These are phyloP conservation scores for Prosopis cineraria DNA, from an alignment of 306 rosid genomes.

Conservation along the genomic window DNA sequence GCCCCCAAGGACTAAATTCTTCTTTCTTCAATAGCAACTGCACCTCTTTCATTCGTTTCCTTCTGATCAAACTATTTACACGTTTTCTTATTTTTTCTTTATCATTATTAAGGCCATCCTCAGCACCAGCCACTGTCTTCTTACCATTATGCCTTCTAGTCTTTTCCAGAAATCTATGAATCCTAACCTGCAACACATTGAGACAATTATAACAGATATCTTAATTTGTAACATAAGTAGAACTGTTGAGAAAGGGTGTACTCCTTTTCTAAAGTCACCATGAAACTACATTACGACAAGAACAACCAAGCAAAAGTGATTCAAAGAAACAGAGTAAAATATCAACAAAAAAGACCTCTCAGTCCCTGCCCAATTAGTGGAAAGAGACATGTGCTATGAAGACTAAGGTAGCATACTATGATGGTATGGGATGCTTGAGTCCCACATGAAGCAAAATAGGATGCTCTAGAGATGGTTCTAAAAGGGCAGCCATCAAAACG, in stretches of 20 bases:
- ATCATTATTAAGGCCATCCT: conserved; percentile 51
- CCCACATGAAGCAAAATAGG: background rate
- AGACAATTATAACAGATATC: conserved; percentile 8
- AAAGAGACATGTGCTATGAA: background rate
- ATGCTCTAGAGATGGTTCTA: background rate
- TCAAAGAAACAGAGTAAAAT: background rate
- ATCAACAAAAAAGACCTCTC: background rate
- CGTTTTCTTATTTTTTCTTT: conserved; percentile 65
- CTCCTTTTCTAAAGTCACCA: conserved; percentile 1
- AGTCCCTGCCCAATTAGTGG: background rate
- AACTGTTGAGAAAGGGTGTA: background rate
- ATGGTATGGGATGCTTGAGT: too few relatives aligned
- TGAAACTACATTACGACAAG: background rate
- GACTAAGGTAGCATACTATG: background rate
- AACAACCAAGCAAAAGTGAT: conserved; percentile 1
- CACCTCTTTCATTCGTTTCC: conserved; percentile 61
- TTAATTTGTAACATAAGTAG: conserved; percentile 8
- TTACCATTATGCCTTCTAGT: conserved; percentile 47
- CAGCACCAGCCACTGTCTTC: conserved; percentile 43
- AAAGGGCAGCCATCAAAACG: background rate
- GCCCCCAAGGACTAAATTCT: conserved; percentile 74
- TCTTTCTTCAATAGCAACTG: conserved; percentile 65
- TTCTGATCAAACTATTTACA: conserved; percentile 63
- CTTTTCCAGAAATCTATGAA: conserved; percentile 65
- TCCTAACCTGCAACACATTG: conserved; percentile 58